Percentiles rank a stretch among this genome's conserved stretches.
These are phyloP conservation scores for Leccinum variicolor DNA, from an alignment of 768 basidiomycete genomes.

Conservation along the genomic window DNA sequence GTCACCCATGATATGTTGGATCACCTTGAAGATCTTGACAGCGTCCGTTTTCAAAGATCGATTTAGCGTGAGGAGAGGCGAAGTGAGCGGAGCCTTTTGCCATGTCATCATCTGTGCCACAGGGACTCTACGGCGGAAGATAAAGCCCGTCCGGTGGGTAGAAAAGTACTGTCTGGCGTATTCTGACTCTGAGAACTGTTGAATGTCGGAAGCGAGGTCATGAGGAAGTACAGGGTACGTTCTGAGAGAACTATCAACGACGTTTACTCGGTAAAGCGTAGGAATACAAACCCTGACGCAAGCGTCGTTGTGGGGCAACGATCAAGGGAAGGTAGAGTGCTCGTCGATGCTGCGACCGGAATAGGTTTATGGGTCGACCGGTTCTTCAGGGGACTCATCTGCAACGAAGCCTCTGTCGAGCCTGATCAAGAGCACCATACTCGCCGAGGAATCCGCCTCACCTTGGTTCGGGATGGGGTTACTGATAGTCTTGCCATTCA, in stretches of 20 bases:
- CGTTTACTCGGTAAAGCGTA: not conserved
- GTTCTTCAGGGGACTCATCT: slow-evolving; percentile 75
- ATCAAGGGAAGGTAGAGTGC: slow-evolving; percentile 13
- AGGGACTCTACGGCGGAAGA: slow-evolving; percentile 78
- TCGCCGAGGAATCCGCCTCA: slow-evolving; percentile 29
- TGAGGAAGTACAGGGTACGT: slow-evolving; percentile 75
- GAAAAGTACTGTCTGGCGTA: slow-evolving; percentile 89
- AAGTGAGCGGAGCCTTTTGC: slow-evolving; percentile 75
- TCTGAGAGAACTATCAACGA: slow-evolving; percentile 36
- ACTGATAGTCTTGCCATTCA: slow-evolving; percentile 66
- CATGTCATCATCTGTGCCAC: slow-evolving; percentile 87
- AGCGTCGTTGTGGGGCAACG: slow-evolving; percentile 42
- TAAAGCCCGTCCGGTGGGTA: slow-evolving; percentile 84
- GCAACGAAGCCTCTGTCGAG: slow-evolving; percentile 55
- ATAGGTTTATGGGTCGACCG: slow-evolving; percentile 62
- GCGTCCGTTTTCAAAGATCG: slow-evolving; percentile 70
- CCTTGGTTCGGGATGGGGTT: slow-evolving; percentile 68
- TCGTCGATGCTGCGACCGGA: slow-evolving; percentile 42
- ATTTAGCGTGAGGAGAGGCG: slow-evolving; percentile 73
- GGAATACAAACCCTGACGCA: slow-evolving; percentile 57
- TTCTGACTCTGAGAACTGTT: slow-evolving; percentile 81
- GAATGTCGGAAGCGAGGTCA: slow-evolving; percentile 80
- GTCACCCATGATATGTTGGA: slow-evolving; percentile 94
- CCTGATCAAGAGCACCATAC: not conserved
- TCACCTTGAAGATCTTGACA: slow-evolving; percentile 80